Base-by-base conservation (phyloP, 2,329 filamentous ascomycete species). In the Pseudomassariella vexata region DNA sequence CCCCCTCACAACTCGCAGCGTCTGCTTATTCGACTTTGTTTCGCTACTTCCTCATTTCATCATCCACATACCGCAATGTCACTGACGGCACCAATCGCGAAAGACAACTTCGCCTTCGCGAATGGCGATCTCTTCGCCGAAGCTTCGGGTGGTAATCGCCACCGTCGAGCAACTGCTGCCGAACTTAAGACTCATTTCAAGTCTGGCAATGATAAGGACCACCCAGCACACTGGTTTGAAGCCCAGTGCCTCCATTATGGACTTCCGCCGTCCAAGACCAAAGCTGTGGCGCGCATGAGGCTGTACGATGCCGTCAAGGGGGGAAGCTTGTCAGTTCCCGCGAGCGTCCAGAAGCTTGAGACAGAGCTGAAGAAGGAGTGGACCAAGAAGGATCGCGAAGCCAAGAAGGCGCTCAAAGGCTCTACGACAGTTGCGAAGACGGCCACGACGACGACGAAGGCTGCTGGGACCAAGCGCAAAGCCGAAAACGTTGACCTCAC, bases 201-300 rank as follows among this genome's bases (percentile, higher is more conserved):
- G 26, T 48, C 50, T 5, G 58, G 57, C 23, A 57, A 41, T 22
- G 54, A 56, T 17, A 60, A 57, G 25, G 71, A 79, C 43, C 65
- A 65, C 25, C 66, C 73, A 1, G 73, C 63, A 1, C 73, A 79
- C 40, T 82, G 70, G 69, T 81, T 76, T 36, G 67, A 76, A 39
- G 74, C 76, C 0, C 75, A 82, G 40, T 62, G 80, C 9, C 53
- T 76, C 4, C 77, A 82, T 52, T 81, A 80, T 53, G 76, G 73
- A 1, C 59, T 82, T 0, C 60, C 58, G 6, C 62, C 65, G 0
- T 74, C 71, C 12, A 76, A 74, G 45, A 63, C 65, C 26, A 80
- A 80, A 53, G 65, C 70, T 15, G 65, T 67, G 1, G 75, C 76
- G 8, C 73, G 75, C 35, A 68, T 76, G 57, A 59, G 76, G 3